Base-by-base conservation (phyloP, 768 basidiomycete genomes). In the Solioccasus polychromus region DNA sequence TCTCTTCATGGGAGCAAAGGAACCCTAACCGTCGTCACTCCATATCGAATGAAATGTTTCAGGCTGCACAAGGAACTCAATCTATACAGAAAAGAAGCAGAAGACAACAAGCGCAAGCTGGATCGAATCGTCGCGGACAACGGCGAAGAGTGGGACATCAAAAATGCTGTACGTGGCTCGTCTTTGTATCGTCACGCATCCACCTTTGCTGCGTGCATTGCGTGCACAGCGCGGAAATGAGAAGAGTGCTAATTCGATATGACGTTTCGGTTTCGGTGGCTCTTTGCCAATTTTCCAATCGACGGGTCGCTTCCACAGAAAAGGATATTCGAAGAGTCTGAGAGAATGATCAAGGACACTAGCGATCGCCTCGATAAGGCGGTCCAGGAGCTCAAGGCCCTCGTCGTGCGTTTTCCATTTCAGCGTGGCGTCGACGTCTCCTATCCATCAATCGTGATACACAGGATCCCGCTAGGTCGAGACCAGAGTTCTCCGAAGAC, bases 331-430 rank as follows among this genome's bases (percentile, higher is more conserved):
- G 82, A 87, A 45, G 91, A 94, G 71, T 83, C 84, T 34, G 69
- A 79, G 50, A 89, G 80, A 73, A 90, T 94, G 90, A 77, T 92
- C 48, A 67, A 68, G 40, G 88, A 92, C 60, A 76, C 83, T 18
- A 68, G 71, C 44, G 73, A 63, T 44, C 76, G 85, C 37, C 68
- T 90, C n/a, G 78, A 72, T 37, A 77, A 73, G 57, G 82, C 80
- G 25, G 71, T 72, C 24, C 80, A 70, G 45, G 86, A 87, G 44
- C 72, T 93, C 48, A 70, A 74, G 52, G 75, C 78, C 47, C 66
- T 90, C 36, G 63, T 90, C 42, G 91, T 93, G 62, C 51, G 88
- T 79, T 44, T 53, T 51, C 53, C 59, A 51, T 53, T 51, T 46
- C 31, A 3, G n/a, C 48, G 35, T 59, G 51, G 51, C 54, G 39